Evolutionary conservation across 2,329 filamentous ascomycete genomes (phyloP).

Genomic region (Sporothrix phasma): DNA sequence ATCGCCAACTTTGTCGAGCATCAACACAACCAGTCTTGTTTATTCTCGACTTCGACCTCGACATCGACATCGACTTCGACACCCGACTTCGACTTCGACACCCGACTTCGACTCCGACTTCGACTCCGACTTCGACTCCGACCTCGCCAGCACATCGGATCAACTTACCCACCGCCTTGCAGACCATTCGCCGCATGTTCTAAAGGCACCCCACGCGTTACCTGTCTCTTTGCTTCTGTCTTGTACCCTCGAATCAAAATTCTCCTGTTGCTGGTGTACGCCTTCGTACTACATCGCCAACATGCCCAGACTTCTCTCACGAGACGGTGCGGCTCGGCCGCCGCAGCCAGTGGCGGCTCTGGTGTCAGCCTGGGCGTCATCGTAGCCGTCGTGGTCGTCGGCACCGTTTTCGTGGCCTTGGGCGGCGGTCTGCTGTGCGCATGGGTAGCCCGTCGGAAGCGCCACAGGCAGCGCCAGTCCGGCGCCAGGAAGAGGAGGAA

Average conservation of each 20-base stretch:
- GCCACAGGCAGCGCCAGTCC: not conserved
- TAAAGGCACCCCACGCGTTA: not conserved
- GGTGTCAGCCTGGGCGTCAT: slow-evolving; percentile 27
- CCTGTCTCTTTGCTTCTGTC: not conserved
- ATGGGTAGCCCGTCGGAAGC: slow-evolving; percentile 25
- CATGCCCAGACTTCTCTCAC: not conserved
- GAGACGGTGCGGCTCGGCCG: not conserved
- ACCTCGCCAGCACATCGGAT: not conserved
- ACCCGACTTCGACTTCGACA: not conserved
- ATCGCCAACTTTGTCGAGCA: not conserved
- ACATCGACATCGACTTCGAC: not conserved
- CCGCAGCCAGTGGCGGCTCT: not conserved
- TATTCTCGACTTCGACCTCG: not conserved
- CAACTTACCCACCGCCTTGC: not conserved
- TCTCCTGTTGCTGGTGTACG: not conserved
- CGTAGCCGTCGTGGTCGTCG: slow-evolving; percentile 38
- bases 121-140: not conserved
- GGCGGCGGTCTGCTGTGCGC: slow-evolving; percentile 34
- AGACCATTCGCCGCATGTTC: not conserved
- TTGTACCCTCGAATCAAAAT: not conserved
- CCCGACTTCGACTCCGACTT: not conserved
- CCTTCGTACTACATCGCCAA: not conserved
- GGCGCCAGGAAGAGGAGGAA: not conserved
- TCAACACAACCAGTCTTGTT: not conserved
- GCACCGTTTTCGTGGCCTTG: slow-evolving; percentile 37